Percentiles rank a stretch among this genome's conserved stretches.
Evolutionary conservation across 1,284 basidiomycete species (phyloP).

Genomic region (Crucibulum parvulum): DNA sequence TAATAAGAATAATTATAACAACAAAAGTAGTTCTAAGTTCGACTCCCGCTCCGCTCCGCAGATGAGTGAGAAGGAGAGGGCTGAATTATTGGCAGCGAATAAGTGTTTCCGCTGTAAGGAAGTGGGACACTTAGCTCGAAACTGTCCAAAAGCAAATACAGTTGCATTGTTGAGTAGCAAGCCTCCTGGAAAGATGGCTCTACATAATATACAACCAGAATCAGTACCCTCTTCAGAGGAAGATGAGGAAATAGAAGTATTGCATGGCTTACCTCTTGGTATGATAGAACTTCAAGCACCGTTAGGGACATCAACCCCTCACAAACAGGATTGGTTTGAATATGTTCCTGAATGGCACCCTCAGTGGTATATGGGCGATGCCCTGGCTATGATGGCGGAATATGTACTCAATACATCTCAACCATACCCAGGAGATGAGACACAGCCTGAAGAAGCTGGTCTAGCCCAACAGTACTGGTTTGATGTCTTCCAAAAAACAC

Average conservation of each 20-base stretch:
- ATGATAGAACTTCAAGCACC: neutral
- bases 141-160: constrained; percentile 1
- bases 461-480: neutral
- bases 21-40: neutral
- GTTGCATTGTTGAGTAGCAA: constrained; percentile 1
- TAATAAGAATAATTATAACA: neutral
- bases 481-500: neutral
- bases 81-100: constrained; percentile 5
- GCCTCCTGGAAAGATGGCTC: neutral
- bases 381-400: neutral
- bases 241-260: neutral
- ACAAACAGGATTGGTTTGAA: neutral
- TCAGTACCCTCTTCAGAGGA: neutral
- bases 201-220: neutral
- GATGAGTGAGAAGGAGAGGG: neutral
- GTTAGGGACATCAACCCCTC: neutral
- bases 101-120: constrained; percentile 19
- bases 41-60: neutral
- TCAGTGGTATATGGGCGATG: neutral
- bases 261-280: neutral
- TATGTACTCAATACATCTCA: constrained; percentile 5
- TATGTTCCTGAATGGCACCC: neutral
- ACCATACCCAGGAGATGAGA: constrained; percentile 10
- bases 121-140: constrained; percentile 11
- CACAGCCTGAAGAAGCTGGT: neutral